Evolutionary conservation across 1,139 yeast species (phyloP), one percentile per base, ranked within the genome.

Genomic region (Suhomyces maxii): DNA sequence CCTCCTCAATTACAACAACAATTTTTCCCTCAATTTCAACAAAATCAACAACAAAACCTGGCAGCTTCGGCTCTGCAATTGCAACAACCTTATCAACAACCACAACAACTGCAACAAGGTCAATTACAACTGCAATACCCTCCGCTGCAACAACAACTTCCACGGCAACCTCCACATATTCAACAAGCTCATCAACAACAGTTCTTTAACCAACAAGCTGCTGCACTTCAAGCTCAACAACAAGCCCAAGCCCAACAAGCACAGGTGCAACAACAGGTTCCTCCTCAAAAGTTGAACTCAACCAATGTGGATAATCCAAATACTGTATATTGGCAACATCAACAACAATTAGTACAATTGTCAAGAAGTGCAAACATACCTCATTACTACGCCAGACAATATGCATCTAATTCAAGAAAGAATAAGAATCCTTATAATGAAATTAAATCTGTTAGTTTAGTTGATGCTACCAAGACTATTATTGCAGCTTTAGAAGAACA

Each of bases 311-410:
- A 82, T 54, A 67, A 71, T 60, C 66, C 83, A 14, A 71, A 73
- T 45, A 77, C 89, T 12, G 68, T 80, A 6, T 82, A 82, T 61
- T 90, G 97, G 97, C 89, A 86, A 63, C 90, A 90, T 59, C 99
- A 93, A 69, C 72, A 80, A 47, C 95, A 86, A 63, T 76, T 93
- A 54, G 87, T 85, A 32, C 89, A 85, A 52, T 68, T 88, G 38
- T 87, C 97, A 6, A 79, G 96, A 65, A 83, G 81, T 53, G 80
- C 91, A 12, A 77, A 72, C 51, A 69, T 80, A 37, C 90, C 97
- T 8, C 97, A 93, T 67, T 86, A 80, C 56, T 93, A 90, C 67
- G 99, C 99, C 3, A 80, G 97, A 53, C 88, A 87, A 57, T 95
- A 95, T 46, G 98, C 98, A 2, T 80, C 89, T 48, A 80, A 88